Evolutionary conservation across 2,329 filamentous ascomycete species (phyloP), one percentile per base, ranked within the genome.

Genomic region (Mollisiaceae sp.): DNA sequence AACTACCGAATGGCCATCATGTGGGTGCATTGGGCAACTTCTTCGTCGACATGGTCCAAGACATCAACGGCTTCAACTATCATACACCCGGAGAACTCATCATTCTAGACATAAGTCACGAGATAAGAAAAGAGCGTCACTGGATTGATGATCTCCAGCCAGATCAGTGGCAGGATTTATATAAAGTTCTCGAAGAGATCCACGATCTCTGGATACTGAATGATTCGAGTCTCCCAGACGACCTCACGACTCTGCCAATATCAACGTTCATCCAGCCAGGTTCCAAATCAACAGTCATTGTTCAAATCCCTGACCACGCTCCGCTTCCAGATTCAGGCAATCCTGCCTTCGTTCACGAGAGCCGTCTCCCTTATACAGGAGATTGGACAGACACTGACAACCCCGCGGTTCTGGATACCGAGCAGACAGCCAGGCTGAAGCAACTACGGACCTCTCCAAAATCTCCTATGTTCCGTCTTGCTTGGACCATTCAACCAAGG

Each of bases 71-170:
- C 27, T 74, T 74, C 65, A 73, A 62, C 12, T 14, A 43, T 9
- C 63, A 67, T 20, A 14, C 69, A 54, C 71, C 71, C 0, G 69
- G 72, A 0, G 72, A 74, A 60, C 65, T 74, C 6, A 70, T 73
- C 39, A 61, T 73, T 24, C 58, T 74, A 8, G 71, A 74, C 43
- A 47, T 74, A 8, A 64, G 55, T 12, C 71, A 73, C 45, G 71
- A 74, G 60, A 55, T 65, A 41, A 55, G 67, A 11, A 20, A 59
- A 15, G 39, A 54, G 50, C 22, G 54, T 47, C 32, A 55, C 3
- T 68, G 64, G 67, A 59, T 63, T 32, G 22, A 18, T 4, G 39
- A 24, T 12, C 47, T 68, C 1, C 56, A 27, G 5, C 11, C 24
- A 18, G 50, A 59, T 1, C 32, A 60, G 18, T 71, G 72, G 72